A percentile compares a stretch with the other conserved stretches of the same genome.
Conservation (phyloP, 2,329 filamentous ascomycete genomes). For the Sphaerulina musiva region DNA sequence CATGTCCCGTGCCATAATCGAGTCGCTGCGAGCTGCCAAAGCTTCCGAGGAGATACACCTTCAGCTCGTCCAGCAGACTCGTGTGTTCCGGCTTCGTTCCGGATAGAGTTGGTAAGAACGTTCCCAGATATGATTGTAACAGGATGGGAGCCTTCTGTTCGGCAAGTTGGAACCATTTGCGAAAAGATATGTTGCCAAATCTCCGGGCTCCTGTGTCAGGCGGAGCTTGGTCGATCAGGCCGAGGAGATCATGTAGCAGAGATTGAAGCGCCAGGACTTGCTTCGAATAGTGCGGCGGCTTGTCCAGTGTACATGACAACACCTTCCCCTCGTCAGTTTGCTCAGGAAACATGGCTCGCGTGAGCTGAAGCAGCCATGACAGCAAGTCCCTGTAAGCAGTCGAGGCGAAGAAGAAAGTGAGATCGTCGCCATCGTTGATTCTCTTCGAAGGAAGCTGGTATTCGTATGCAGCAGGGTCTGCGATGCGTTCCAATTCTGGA, state of each 20-base stretch:
- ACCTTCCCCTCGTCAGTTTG: constrained; percentile 38
- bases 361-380: constrained; percentile 82
- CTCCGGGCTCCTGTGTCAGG: constrained; percentile 78
- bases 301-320: constrained; percentile 34
- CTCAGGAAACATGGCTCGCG: constrained; percentile 73
- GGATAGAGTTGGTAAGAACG: constrained; percentile 5
- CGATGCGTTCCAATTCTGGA: constrained; percentile 5
- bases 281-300: constrained; percentile 45
- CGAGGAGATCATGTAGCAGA: constrained; percentile 59
- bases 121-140: constrained; percentile 17
- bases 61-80: constrained; percentile 52
- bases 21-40: constrained; percentile 85
- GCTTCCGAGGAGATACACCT: constrained; percentile 70
- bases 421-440: constrained; percentile 80
- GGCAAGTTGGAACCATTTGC: constrained; percentile 70
- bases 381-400: constrained; percentile 82
- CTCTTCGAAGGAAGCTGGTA: constrained; percentile 68
- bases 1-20: constrained; percentile 94
- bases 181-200: constrained; percentile 88
- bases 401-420: constrained; percentile 70
- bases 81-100: constrained; percentile 38
- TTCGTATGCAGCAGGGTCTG: constrained; percentile 19
- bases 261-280: constrained; percentile 57
- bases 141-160: constrained; percentile 54
- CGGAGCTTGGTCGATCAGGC: constrained; percentile 68